Base-by-base conservation (phyloP, 768 basidiomycete species). In the Mycena belliarum region DNA sequence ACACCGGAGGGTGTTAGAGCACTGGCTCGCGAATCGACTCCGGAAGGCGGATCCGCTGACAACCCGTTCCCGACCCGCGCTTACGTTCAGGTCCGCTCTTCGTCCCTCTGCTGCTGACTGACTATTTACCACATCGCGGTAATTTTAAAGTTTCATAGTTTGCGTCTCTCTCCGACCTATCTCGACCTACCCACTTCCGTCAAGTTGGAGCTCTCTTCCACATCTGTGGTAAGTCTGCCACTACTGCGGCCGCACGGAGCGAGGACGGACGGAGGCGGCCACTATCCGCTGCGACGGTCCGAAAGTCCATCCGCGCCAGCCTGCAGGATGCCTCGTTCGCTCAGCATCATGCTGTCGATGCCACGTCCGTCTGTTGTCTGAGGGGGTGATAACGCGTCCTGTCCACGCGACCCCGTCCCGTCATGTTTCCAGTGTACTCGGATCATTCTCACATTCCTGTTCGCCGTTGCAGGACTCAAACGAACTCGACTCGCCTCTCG, bases 351-450 rank as follows among this genome's bases (percentile, higher is more conserved):
- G 32, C 53, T 48, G 44, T 49, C 57, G 55, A 45, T 60, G 58
- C 55, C 58, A 63, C 54, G 55, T 45, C 57, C 53, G 48, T 55
- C 49, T 16, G 38, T n/a, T n/a, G n/a, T n/a, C n/a, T n/a, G n/a
- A n/a, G n/a, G 35, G 56, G 57, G 57, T 25, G 58, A 60, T 63
- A 63, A 60, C 55, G 62, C 62, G 62, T 57, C 52, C 35, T 63
- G 58, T 59, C 55, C 62, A 63, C 58, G 62, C 57, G 62, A 55
- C 62, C 47, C 37, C 47, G 29, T 63, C 62, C 62, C 61, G 61
- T 63, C 57, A 63, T 59, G 61, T 60, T 57, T 60, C 62, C 62
- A 60, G 55, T 49, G 15, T 57, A 29, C 55, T 57, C 62, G 62
- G 62, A 63, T 63, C 62, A 63, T 63, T 59, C 62, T 59, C 58